A percentile compares a stretch with the other conserved stretches of the same genome.
Evolutionary conservation across 2,329 filamentous ascomycete species (phyloP).

Genomic region (Alternaria ventricosa): DNA sequence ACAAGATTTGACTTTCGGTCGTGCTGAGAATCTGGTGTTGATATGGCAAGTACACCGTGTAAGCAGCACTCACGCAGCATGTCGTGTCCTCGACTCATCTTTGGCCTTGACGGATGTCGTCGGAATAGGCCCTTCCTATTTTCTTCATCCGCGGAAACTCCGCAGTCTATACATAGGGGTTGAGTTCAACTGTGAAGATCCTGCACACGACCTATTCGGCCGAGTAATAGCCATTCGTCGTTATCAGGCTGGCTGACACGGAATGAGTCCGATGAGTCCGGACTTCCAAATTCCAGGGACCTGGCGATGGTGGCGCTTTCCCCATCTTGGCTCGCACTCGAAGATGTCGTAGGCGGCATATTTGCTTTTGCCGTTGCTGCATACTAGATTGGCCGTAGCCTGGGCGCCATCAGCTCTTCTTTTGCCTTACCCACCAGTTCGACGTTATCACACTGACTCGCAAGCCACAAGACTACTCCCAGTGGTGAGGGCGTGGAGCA

Average conservation of each 20-base stretch:
- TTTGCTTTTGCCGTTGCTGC: constrained; percentile 1
- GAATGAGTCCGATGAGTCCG: neutral
- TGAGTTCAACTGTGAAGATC: neutral
- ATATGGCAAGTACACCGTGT: neutral
- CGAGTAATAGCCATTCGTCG: neutral
- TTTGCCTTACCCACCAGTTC: neutral
- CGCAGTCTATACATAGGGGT: neutral
- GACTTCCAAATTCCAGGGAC: neutral
- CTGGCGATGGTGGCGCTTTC: neutral
- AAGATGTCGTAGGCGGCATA: constrained; percentile 2
- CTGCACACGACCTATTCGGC: neutral
- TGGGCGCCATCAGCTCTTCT: neutral
- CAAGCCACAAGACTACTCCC: neutral
- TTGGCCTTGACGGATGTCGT: neutral
- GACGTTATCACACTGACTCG: constrained; percentile 2
- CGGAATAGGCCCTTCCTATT: neutral
- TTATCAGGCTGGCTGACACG: neutral
- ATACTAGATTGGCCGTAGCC: neutral
- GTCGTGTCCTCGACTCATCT: neutral
- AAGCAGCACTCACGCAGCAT: neutral
- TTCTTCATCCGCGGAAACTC: neutral
- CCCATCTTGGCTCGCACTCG: neutral
- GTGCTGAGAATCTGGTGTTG: neutral
- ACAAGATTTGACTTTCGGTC: constrained; percentile 5
- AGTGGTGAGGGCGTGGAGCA: neutral